Conservation (phyloP, 164 flowering plant species). For the Warburgia ugandensis region DNA sequence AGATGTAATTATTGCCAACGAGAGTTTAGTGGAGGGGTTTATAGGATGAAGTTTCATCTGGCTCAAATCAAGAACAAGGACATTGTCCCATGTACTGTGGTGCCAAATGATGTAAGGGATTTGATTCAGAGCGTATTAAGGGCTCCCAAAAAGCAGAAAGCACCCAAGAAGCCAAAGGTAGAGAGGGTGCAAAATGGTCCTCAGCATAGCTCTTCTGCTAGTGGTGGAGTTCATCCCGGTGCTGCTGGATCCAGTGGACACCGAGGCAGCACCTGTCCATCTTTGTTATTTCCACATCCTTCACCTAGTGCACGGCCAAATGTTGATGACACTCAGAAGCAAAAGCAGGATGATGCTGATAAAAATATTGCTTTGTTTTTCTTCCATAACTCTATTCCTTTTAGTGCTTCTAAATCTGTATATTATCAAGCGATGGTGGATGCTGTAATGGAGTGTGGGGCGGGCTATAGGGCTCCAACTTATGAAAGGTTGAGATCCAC, state of each 20-base stretch:
- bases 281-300: slow-evolving; percentile 42
- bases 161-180: slow-evolving; percentile 39
- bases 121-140: slow-evolving; percentile 40
- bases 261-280: slow-evolving; percentile 47
- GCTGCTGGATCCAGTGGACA: slow-evolving; percentile 54
- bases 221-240: slow-evolving; percentile 50
- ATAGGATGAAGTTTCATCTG: slow-evolving; percentile 69
- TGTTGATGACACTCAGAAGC: slow-evolving; percentile 38
- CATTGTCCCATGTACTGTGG: slow-evolving; percentile 59
- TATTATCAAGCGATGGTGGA: slow-evolving; percentile 66
- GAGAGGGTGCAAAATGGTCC: slow-evolving; percentile 39
- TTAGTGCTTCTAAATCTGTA: slow-evolving; percentile 52
- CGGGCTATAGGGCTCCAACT: slow-evolving; percentile 54
- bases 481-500: slow-evolving; percentile 43
- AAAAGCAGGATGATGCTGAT: slow-evolving; percentile 51
- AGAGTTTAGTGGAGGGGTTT: slow-evolving; percentile 72
- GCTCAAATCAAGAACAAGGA: slow-evolving; percentile 74
- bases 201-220: slow-evolving; percentile 58
- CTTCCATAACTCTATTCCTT: slow-evolving; percentile 56
- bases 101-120: slow-evolving; percentile 53
- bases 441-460: slow-evolving; percentile 56
- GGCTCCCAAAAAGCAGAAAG: slow-evolving; percentile 54
- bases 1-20: slow-evolving; percentile 62
- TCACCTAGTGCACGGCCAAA: slow-evolving; percentile 32
- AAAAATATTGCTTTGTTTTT: slow-evolving; percentile 53